Percentiles rank a stretch among this genome's conserved stretches.
phyloP scores from a whole-genome alignment of 768 basidiomycete species.

The Agrocybe praecox region DNA sequence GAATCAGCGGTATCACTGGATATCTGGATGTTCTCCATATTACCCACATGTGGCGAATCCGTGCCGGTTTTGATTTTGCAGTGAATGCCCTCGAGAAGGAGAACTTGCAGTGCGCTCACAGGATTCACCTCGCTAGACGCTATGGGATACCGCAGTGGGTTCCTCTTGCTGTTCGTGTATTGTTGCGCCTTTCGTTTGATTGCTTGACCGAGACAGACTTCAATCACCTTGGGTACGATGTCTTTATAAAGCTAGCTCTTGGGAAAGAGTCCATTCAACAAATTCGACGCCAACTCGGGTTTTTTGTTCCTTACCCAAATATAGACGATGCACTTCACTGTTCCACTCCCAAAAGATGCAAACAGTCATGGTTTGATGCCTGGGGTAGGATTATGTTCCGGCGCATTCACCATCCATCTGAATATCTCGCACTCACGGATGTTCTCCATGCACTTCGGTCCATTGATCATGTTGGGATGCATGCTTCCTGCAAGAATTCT shows the following conservation, averaged over 20 bases:
- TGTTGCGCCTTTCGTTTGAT: background rate
- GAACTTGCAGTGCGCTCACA: background rate
- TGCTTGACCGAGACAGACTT: no score
- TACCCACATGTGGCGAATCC: slow-evolving; percentile 14
- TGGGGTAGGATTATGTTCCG: background rate
- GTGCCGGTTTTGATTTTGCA: slow-evolving; percentile 7
- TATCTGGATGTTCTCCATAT: slow-evolving; percentile 11
- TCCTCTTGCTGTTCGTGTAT: background rate
- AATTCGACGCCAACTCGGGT: background rate
- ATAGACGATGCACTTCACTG: background rate
- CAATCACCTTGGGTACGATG: background rate
- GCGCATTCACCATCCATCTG: no score
- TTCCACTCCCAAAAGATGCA: background rate
- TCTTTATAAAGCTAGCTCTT: background rate
- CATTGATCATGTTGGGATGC: no score
- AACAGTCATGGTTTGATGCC: background rate
- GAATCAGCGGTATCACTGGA: background rate
- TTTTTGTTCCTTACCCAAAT: background rate
- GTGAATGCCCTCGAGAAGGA: background rate
- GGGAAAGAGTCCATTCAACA: background rate
- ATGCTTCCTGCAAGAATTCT: no score
- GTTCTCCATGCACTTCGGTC: no score
- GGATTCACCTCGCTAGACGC: background rate
- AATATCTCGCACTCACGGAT: no score
- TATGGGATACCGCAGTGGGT: background rate